Base-by-base conservation (phyloP, 805 yeast species). In the Starmerella bombicola region DNA sequence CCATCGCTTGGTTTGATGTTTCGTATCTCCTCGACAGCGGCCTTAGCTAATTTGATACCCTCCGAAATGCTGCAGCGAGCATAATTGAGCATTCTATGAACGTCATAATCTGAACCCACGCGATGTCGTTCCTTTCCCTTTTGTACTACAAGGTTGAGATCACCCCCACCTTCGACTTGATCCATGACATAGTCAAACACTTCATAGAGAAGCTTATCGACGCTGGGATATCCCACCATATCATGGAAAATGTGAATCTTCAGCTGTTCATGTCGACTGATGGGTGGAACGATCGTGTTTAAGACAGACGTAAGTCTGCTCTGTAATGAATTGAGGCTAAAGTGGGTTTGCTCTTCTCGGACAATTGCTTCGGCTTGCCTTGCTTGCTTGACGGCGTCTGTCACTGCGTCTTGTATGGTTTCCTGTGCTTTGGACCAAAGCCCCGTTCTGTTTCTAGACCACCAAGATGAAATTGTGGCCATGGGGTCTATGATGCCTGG, bases 31-130 rank as follows among this genome's bases (percentile, higher is more conserved):
- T 84, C 95, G 52, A 88, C 68, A 55, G 84, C 86, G 3, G 96
- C 97, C 53, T 73, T 69, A 30, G 93, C 80, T 44, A 91, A 70
- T 58, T 91, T 88, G 54, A 81, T 93, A 12, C 91, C 96, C 58
- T 84, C 93, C 33, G 75, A 71, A 1, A 75, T 54, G 48, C 80
- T 79, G 7, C 96, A 96, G 17, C 69, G 64, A 56, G 85, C 83
- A 50, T 81, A 58, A 47, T 79, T 78, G 52, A 88, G 69, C 36
- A 73, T 72, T 23, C 70, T 66, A 43, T 57, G 56, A 20, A 38
- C 52, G 31, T 49, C 56, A 30, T 51, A 48, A 35, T 59, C 64
- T 5, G 64, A 55, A 21, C 58, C 65, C 4, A 61, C 54, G 13
- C 58, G 47, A 34, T 54, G 57, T 10, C 63, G 63, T 39, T 64